phyloP scores from a whole-genome alignment of 345 rosid species.

The Eucalyptus sp. region DNA sequence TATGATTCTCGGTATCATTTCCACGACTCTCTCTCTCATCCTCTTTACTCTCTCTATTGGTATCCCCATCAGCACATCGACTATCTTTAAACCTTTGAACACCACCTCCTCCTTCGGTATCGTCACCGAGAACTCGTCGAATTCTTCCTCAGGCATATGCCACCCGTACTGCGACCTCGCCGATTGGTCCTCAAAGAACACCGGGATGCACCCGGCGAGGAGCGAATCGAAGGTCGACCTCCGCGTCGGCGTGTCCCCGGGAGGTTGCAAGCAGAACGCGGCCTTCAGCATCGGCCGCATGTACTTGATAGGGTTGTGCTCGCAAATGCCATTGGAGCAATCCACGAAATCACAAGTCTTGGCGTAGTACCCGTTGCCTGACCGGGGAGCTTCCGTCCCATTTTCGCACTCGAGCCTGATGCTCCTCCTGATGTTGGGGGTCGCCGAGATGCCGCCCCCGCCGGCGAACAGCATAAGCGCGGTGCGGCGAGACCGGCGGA shows the following conservation, averaged over 20 bases:
- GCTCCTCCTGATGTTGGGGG: slow-evolving; percentile 71
- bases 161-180: slow-evolving; percentile 67
- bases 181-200: slow-evolving; percentile 73
- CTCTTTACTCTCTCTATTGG: slow-evolving; percentile 44
- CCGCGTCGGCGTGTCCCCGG: slow-evolving; percentile 82
- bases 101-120: slow-evolving; percentile 86
- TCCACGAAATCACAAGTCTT: slow-evolving; percentile 69
- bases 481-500: slow-evolving; percentile 37
- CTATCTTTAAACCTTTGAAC: slow-evolving; percentile 44
- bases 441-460: slow-evolving; percentile 54
- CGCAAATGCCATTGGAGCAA: slow-evolving; percentile 84
- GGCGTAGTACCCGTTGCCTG: not conserved
- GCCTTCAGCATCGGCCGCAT: slow-evolving; percentile 78
- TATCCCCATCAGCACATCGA: slow-evolving; percentile 64
- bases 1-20: slow-evolving; percentile 59
- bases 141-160: slow-evolving; percentile 59
- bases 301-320: slow-evolving; percentile 72
- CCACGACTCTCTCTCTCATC: slow-evolving; percentile 61
- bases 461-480: slow-evolving; percentile 76
- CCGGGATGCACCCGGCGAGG: slow-evolving; percentile 84
- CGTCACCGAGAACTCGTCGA: slow-evolving; percentile 43
- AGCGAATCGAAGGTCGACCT: slow-evolving; percentile 79
- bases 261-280: slow-evolving; percentile 81
- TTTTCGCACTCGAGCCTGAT: slow-evolving; percentile 68
- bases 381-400: not conserved